Base-by-base conservation (phyloP, 352 stramenopile species). In the Phytophthora sp. region DNA sequence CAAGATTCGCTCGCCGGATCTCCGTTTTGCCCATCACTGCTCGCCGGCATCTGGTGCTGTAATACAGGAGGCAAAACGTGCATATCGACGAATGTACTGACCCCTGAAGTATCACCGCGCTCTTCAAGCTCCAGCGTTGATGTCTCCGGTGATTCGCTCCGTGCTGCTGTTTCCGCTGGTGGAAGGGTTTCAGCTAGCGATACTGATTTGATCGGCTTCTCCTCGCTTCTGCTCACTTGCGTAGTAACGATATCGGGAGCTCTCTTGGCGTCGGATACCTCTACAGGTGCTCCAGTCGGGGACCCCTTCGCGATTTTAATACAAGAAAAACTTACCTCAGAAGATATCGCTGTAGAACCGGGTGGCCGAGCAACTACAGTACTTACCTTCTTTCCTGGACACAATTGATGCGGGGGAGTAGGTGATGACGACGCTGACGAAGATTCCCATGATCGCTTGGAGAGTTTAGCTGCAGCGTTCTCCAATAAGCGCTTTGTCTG, bases 11-110 rank as follows among this genome's bases (percentile, higher is more conserved):
- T 69, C 33, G 61, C 53, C 20, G 44, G 66, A 71, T 66, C 31
- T 66, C 47, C 51, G 44, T 75, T 63, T 66, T 39, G 51, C 55
- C 51, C 57, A 63, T 54, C 60, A 73, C 45, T 73, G 66, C 56
- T 71, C 39, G 51, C 29, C 41, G 20, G 69, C 42, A 71, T 51
- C 50, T 77, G 29, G 36, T 55, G 52, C 51, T 66, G 66, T 26
- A 66, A 46, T 30, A 69, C 42, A 67, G 55, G 42, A 63, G 49
- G 46, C 46, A 73, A 68, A 54, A 57, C 12, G 57, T 53, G 49
- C 30, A 61, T 56, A 76, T 73, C 30, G 20, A 71, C 42, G 16
- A 42, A 66, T 66, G 20, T 79, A 76, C 71, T 79, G 62, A 76
- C 71, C 71, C 33, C 59, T 66, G 53, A 63, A 46, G 21, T 74